These are phyloP conservation scores for Nemania abortiva DNA, from an alignment of 2,329 filamentous ascomycete genomes.

Conservation along the genomic window DNA sequence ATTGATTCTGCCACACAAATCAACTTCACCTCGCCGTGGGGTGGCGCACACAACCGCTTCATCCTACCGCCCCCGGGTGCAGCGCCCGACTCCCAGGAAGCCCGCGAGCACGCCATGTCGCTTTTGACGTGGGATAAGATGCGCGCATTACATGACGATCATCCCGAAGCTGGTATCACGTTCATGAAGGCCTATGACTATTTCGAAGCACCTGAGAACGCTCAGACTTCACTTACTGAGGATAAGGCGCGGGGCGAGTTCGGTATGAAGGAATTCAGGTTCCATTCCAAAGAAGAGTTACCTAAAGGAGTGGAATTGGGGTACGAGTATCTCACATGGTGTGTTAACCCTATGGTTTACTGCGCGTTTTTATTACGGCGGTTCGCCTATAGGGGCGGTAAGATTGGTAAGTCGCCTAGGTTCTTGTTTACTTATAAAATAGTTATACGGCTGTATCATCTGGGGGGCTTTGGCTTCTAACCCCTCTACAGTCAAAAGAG, in stretches of 20 bases:
- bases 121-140: conserved; percentile 59
- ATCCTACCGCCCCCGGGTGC: conserved; percentile 55
- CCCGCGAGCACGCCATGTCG: conserved; percentile 59
- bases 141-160: conserved; percentile 48
- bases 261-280: conserved; percentile 55
- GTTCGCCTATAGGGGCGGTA: conserved; percentile 56
- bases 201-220: conserved; percentile 59
- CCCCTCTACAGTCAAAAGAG: conserved; percentile 44
- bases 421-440: background rate
- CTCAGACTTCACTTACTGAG: conserved; percentile 55
- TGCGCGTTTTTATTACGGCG: conserved; percentile 61
- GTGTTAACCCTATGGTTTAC: conserved; percentile 67
- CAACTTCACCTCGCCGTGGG: conserved; percentile 70
- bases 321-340: conserved; percentile 66
- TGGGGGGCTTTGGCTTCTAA: conserved; percentile 39
- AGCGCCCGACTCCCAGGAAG: conserved; percentile 47
- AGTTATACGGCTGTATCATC: no score
- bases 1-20: conserved; percentile 56
- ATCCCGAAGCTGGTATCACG: conserved; percentile 61
- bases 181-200: conserved; percentile 64
- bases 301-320: conserved; percentile 60
- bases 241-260: conserved; percentile 49
- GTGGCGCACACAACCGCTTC: conserved; percentile 67
- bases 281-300: conserved; percentile 54
- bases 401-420: conserved; percentile 32